Evolutionary conservation across 2,329 filamentous ascomycete species (phyloP).

Genomic region (Sporothrix schenckii): DNA sequence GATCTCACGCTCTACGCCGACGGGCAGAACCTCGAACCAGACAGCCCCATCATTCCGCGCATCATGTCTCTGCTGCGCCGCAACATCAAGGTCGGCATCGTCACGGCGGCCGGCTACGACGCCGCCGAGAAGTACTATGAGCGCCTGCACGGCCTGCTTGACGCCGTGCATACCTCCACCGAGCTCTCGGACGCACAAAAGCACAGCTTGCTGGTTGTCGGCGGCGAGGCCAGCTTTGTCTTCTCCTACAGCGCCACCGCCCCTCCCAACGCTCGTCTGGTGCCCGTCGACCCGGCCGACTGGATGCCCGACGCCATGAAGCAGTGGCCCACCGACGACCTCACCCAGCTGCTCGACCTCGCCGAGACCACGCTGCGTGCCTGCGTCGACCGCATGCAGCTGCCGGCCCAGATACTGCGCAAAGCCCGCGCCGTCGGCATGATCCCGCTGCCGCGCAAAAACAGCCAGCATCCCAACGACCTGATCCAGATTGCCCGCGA

Average conservation of each 20-base stretch:
- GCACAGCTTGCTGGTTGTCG: conserved; percentile 84
- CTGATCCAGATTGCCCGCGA: conserved; percentile 72
- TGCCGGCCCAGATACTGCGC: conserved; percentile 78
- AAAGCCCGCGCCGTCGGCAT: conserved; percentile 88
- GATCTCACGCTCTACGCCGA: conserved; percentile 96
- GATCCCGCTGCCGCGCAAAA: conserved; percentile 51
- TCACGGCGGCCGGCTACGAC: conserved; percentile 94
- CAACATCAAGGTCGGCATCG: conserved; percentile 86
- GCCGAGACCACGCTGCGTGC: conserved; percentile 83
- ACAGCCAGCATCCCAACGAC: conserved; percentile 15
- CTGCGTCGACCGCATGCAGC: conserved; percentile 75
- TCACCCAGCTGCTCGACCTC: conserved; percentile 79
- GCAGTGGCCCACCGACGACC: conserved; percentile 74
- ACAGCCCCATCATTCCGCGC: conserved; percentile 74
- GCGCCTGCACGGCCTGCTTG: conserved; percentile 82
- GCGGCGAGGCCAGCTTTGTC: conserved; percentile 93
- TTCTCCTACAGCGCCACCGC: conserved; percentile 73
- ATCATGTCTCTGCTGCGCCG: conserved; percentile 71
- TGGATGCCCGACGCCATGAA: conserved; percentile 82
- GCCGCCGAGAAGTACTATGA: conserved; percentile 84
- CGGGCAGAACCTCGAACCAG: conserved; percentile 73
- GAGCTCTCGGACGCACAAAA: conserved; percentile 67
- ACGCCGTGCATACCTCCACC: conserved; percentile 63
- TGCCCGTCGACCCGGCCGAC: conserved; percentile 64
- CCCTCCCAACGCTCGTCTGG: conserved; percentile 68